A percentile compares a stretch with the other conserved stretches of the same genome.
Evolutionary conservation across 2,329 filamentous ascomycete genomes (phyloP).

Genomic region (Fusarium devonianum): DNA sequence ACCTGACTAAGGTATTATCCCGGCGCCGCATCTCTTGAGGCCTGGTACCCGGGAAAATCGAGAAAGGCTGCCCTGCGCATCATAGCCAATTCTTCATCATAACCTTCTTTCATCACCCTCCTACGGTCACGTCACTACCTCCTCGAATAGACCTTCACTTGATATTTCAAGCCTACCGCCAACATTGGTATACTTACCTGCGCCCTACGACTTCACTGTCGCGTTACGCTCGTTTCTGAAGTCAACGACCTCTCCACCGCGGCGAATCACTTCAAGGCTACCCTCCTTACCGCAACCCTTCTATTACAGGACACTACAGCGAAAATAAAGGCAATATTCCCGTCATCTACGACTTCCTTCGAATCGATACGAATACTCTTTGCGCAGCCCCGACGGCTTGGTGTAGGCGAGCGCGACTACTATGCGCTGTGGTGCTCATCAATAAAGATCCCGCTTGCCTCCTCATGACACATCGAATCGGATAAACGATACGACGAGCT

Average conservation of each 20-base stretch:
- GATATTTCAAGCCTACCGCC: conserved; percentile 4
- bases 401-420: conserved; percentile 33
- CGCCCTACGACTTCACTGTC: conserved; percentile 8
- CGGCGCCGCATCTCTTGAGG: conserved; percentile 16
- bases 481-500: conserved; percentile 21
- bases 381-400: conserved; percentile 28
- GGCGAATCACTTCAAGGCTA: conserved; percentile 4
- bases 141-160: conserved; percentile 3
- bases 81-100: conserved; percentile 17
- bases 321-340: background rate
- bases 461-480: conserved; percentile 30
- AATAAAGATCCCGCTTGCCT: conserved; percentile 19
- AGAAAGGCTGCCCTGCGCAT: conserved; percentile 29
- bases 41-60: conserved; percentile 29
- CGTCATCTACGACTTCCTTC: background rate
- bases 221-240: conserved; percentile 15
- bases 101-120: conserved; percentile 30
- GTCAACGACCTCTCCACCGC: conserved; percentile 14
- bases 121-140: conserved; percentile 21
- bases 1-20: conserved; percentile 39
- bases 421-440: conserved; percentile 30
- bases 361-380: conserved; percentile 11
- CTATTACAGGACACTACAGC: conserved; percentile 1
- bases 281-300: conserved; percentile 4
- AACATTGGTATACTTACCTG: conserved; percentile 1